Base-by-base conservation (phyloP, 2,329 filamentous ascomycete species). In the Ceratocystis ficicola region DNA sequence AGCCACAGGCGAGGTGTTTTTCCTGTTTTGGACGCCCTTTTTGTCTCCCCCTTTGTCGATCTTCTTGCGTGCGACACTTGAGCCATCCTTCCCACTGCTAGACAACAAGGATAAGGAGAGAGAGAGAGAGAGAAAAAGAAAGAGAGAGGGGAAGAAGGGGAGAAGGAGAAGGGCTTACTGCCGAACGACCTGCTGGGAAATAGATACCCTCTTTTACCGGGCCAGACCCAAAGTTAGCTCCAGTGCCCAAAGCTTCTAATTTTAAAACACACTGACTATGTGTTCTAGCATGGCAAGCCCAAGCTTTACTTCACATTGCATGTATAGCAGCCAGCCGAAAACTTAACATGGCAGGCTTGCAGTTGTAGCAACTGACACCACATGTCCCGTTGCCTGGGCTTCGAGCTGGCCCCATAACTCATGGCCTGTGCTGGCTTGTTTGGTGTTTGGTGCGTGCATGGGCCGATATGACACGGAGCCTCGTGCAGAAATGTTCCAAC, bases 1-100 rank as follows among this genome's bases (percentile, higher is more conserved):
- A 63, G 61, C 36, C 61, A 10, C 48, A 63, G 44, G 61, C 61
- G 61, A 63, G 44, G 41, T 63, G 52, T 59, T 36, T 59, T 59
- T 59, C 52, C 52, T 7, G 52, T 30, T n/a, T 32, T 7, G 52
- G 25, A 32, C 15, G 25, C 52, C 28, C 28, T 50, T 32, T 28
- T 32, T 30, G 25, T 30, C 48, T 52, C 52, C 28, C 52, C 52
- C 52, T 59, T 59, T 59, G 52, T 17, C 30, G 20, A 63, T 63
- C 41, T 63, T 46, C 44, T 30, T 63, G 22, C n/a, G 41, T 63
- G 22, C n/a, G 41, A 48, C 28, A 28, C 46, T 20, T n/a, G 3
- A 41, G 36, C 36, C 48, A 63, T 48, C 41, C 61, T 28, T 50
- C 41, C 22, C n/a, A 50, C 20, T 17, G 15, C 52, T n/a, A 8